Base-by-base conservation (phyloP, 1,284 basidiomycete species). In the Irpex sp. region DNA sequence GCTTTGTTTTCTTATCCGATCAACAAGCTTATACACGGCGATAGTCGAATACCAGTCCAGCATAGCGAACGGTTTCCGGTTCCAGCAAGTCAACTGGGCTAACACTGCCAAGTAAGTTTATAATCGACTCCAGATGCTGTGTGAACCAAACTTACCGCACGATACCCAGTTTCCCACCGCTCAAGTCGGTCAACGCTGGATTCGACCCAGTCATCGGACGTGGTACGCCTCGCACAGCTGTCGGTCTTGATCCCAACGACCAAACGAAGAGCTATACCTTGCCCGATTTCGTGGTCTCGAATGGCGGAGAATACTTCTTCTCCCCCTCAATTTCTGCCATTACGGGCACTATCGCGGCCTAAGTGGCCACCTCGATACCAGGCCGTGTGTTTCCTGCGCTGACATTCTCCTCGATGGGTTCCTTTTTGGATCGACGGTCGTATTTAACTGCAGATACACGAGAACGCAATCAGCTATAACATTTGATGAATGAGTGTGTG, bases 131-230 rank as follows among this genome's bases (percentile, higher is more conserved):
- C 37, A 33, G n/a, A n/a, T n/a, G 21, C 17, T 31, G 47, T 35
- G 2, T 35, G 51, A 2, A 36, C 53, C 49, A 31, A 31, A 31
- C 53, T 11, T 4, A 55, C 7, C 21, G 6, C 31, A 37, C 50
- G 50, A 59, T 65, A 69, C 64, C 50, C 60, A 66, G 61, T 15
- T 77, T 76, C 71, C 71, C 74, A 17, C 61, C 66, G 7, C 36
- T 59, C 39, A 65, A 69, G 60, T 62, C 56, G 5, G 47, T 66
- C 31, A 47, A 62, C 1, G 68, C 70, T 7, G 75, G 76, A 0
- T 70, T 74, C 63, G 75, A 77, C 61, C 67, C 72, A 6, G 76
- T 84, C 64, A 82, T 85, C 62, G 83, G 83, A 9, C 82, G 83
- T 62, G 61, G 47, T n/a, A 47, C 58, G 26, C 57, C 66, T 1